Conservation (phyloP, 148 eudicot genomes). For the Rhododendron ferrugineum region DNA sequence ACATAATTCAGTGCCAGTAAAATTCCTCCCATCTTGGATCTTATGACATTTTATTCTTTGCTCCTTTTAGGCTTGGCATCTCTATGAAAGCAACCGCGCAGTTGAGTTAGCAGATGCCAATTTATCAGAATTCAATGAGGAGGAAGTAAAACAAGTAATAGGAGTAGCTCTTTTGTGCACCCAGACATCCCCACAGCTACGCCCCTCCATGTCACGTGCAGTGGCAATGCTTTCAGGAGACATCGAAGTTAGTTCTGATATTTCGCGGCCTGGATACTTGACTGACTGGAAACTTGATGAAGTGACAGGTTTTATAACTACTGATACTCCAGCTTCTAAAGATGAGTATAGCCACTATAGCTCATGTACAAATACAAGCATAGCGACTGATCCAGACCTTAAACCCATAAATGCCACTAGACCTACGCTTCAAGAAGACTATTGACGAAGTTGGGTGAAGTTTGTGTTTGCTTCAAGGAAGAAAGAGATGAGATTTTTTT, state of each 20-base stretch:
- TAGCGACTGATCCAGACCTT: constrained; percentile 4
- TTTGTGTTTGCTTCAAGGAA: not conserved
- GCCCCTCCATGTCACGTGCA: constrained; percentile 88
- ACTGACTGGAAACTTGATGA: constrained; percentile 64
- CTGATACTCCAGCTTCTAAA: constrained; percentile 16
- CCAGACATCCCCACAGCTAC: constrained; percentile 65
- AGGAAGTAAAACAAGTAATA: constrained; percentile 59
- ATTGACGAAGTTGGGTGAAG: constrained; percentile 28
- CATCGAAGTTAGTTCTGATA: constrained; percentile 43
- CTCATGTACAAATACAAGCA: constrained; percentile 21
- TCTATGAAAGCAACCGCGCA: constrained; percentile 56
- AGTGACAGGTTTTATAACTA: constrained; percentile 29
- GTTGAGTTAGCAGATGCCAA: constrained; percentile 52
- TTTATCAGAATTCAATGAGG: constrained; percentile 39
- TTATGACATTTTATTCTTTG: not conserved
- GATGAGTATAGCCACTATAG: not conserved
- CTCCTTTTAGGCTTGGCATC: constrained; percentile 55
- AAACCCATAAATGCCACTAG: constrained; percentile 19
- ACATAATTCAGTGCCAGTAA: not conserved
- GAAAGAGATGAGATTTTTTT: not conserved
- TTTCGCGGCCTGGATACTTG: constrained; percentile 69
- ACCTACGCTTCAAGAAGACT: too few relatives aligned
- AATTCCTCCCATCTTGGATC: not conserved
- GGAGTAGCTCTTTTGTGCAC: constrained; percentile 74
- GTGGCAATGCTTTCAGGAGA: constrained; percentile 82